Base-by-base conservation (phyloP, 1,284 basidiomycete genomes). In the Boletellus sp. region DNA sequence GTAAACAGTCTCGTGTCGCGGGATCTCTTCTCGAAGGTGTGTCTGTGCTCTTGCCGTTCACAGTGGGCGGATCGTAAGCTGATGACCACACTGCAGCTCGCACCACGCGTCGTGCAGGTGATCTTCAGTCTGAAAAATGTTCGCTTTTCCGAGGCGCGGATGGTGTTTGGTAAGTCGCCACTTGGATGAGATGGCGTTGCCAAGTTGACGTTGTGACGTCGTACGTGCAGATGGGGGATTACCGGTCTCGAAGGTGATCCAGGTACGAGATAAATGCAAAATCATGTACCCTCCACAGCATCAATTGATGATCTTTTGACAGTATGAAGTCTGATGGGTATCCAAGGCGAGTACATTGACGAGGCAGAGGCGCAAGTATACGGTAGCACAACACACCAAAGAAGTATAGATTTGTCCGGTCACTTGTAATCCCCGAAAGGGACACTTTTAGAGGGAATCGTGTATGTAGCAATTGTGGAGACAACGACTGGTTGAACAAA, bases 11-110 rank as follows among this genome's bases (percentile, higher is more conserved):
- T 66, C 18, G 51, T 66, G 50, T 69, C 65, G 7, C 54, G 38
- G 16, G 50, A 59, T 10, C n/a, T 65, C 32, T 70, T 70, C 40
- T 42, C 30, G 0, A 58, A 60, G 65, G 67, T 66, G 44, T 49
- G 49, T 32, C 6, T 2, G 13, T 30, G 4, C 45, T 15, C 2
- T 33, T 0, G 2, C n/a, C 5, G 30, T 35, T 5, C 11, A 10
- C n/a, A n/a, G n/a, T 4, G 19, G 36, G 8, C 13, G n/a, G 26
- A 12, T 15, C 37, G 13, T 16, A 16, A 42, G 26, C n/a, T 8
- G 30, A 13, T 6, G 36, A 51, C 3, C 18, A 6, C 4, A 13
- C 28, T 26, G 11, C 13, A 66, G 68, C 48, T 69, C 18, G 65
- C 60, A 0, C 65, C 68, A 42, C 54, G 47, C 15, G 39, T 64